Conservation (phyloP, 345 rosid species). For the Chamaenerion angustifolium region DNA sequence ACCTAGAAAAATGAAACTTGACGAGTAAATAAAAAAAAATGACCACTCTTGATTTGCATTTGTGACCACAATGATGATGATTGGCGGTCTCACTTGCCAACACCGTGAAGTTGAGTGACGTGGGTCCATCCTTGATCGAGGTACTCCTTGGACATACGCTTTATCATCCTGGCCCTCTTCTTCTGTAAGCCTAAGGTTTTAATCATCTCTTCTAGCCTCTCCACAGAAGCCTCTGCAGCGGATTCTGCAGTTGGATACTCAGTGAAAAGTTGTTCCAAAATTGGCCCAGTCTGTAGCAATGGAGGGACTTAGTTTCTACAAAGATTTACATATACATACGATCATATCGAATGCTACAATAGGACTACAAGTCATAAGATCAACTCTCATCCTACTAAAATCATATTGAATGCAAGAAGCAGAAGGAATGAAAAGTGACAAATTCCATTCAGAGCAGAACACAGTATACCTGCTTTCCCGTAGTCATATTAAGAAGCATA, state of each 20-base stretch:
- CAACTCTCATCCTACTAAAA: no score
- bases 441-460: no score
- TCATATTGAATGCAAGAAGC: no score
- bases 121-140: constrained; percentile 56
- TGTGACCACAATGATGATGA: not conserved
- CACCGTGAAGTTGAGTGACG: constrained; percentile 63
- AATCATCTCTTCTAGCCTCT: constrained; percentile 35
- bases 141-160: constrained; percentile 49
- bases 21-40: not conserved
- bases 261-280: constrained; percentile 32
- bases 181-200: constrained; percentile 39
- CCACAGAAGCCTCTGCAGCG: constrained; percentile 28
- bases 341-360: no score
- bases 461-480: constrained; percentile 41
- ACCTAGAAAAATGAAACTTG: constrained; percentile 23
- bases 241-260: constrained; percentile 55
- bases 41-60: no score
- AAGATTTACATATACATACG: no score
- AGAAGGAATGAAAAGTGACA: no score
- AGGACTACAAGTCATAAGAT: no score
- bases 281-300: constrained; percentile 28
- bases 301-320: not conserved
- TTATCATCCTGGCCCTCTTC: constrained; percentile 48
- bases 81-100: constrained; percentile 32
- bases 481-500: constrained; percentile 58